phyloP scores from a whole-genome alignment of 495 filamentous ascomycete species.

The Xylaria longipes region DNA sequence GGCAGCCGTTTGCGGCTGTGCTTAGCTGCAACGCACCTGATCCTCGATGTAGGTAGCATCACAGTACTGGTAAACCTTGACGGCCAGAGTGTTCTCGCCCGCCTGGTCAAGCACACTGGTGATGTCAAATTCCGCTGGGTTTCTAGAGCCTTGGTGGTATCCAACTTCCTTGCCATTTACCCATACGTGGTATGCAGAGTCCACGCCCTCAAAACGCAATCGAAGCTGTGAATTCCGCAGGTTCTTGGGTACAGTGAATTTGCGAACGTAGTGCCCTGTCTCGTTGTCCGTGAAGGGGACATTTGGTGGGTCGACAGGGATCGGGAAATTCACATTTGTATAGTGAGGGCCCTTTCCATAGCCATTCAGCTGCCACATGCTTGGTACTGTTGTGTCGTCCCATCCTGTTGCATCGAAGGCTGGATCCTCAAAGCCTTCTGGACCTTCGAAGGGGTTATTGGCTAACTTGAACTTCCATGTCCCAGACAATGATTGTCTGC shows the following conservation, averaged over 20 bases:
- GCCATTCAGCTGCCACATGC: conserved; percentile 71
- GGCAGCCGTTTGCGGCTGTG: not conserved
- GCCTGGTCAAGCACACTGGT: conserved; percentile 48
- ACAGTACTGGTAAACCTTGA: conserved; percentile 68
- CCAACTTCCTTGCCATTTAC: conserved; percentile 64
- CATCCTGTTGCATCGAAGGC: conserved; percentile 44
- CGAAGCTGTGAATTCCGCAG: conserved; percentile 55
- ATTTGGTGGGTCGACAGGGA: conserved; percentile 64
- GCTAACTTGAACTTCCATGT: conserved; percentile 66
- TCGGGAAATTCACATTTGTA: conserved; percentile 66
- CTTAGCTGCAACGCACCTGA: conserved; percentile 45
- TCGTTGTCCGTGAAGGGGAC: conserved; percentile 64
- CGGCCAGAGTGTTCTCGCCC: conserved; percentile 57
- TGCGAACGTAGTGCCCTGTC: conserved; percentile 65
- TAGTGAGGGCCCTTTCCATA: conserved; percentile 64
- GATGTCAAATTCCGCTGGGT: conserved; percentile 68
- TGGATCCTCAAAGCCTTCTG: conserved; percentile 42
- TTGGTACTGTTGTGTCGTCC: conserved; percentile 63
- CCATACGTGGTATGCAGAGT: conserved; percentile 70
- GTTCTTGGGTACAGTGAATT: conserved; percentile 55
- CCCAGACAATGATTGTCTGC: conserved; percentile 56
- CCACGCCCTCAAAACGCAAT: conserved; percentile 70
- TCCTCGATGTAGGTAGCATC: conserved; percentile 71
- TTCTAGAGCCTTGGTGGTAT: conserved; percentile 69
- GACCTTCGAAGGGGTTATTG: conserved; percentile 54